Base-by-base conservation (phyloP, 1,139 yeast genomes). In the Geotrichum cucujoidarum region DNA sequence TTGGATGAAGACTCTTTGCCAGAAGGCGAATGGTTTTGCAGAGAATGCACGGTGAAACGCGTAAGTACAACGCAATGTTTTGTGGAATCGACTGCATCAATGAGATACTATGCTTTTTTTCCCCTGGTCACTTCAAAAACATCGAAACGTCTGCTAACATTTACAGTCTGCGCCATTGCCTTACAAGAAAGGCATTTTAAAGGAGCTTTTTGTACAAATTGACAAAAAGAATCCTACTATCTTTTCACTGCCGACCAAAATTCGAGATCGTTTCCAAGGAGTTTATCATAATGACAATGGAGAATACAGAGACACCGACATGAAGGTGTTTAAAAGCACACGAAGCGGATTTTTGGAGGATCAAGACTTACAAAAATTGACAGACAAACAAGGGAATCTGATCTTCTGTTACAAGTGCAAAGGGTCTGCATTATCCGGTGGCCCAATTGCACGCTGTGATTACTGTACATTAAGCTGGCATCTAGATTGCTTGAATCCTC, bases 391-490 rank as follows among this genome's bases (percentile, higher is more conserved):
- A 35, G 87, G 86, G 1, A 67, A 72, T 16, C 81, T 92, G 0
- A 70, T 78, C 47, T 68, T 83, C 46, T 89, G 97, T 63, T 85
- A 81, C 62, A 75, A 75, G 54, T 92, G 98, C 69, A 83, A 84
- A 1, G 72, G 66, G 41, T 83, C 85, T 30, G 95, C 94, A 7
- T 69, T 78, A 43, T 66, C 71, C 55, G 76, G 67, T 51, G 75
- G 70, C 53, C 75, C 65, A 53, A 70, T 92, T 31, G 77, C 83
- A 14, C 80, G 79, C 51, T 92, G 98, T 64, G 97, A 90, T 61
- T 84, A 82, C 59, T 92, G 98, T 65, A 73, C 83, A 0, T 71
- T 84, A n/a, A 77, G 82, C 13, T 92, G 96, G 95, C 98, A 92
- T 65, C 68, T 90, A 41, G 97, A 92, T 66, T 92, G 98, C 65